A percentile compares a stretch with the other conserved stretches of the same genome.
These are phyloP conservation scores for Mortierella alpina DNA, from an alignment of 192 early-diverging fungal genomes.

Conservation along the genomic window DNA sequence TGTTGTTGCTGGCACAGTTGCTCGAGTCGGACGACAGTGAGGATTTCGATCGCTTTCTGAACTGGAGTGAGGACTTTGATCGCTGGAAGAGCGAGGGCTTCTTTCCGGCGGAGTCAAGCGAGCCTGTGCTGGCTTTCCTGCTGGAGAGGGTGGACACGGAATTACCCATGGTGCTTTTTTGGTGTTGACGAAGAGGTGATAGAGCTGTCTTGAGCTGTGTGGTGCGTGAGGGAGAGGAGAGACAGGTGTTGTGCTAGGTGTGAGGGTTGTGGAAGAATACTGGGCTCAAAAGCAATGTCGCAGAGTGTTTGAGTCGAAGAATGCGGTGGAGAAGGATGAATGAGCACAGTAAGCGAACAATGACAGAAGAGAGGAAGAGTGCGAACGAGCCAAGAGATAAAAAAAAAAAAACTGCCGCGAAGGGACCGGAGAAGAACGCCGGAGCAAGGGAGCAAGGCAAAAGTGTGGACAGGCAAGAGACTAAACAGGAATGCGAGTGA, in stretches of 20 bases:
- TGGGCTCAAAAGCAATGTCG: background rate
- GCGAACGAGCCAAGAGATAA: too few relatives aligned
- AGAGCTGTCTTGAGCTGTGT: background rate
- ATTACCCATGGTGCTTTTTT: constrained; percentile 19
- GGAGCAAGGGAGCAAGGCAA: too few relatives aligned
- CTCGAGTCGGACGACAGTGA: background rate
- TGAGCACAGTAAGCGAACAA: too few relatives aligned
- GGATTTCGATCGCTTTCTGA: constrained; percentile 39
- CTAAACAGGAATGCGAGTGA: too few relatives aligned
- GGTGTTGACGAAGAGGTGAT: background rate
- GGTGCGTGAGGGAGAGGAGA: background rate
- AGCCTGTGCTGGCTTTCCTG: constrained; percentile 13
- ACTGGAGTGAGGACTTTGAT: constrained; percentile 31
- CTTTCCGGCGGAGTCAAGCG: constrained; percentile 12
- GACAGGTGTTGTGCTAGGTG: background rate
- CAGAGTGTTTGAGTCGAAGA: background rate
- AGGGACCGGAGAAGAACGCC: too few relatives aligned
- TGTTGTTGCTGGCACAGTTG: background rate
- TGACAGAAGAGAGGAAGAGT: too few relatives aligned
- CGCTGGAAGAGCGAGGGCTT: constrained; percentile 49
- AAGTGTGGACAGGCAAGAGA: too few relatives aligned
- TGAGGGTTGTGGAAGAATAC: background rate
- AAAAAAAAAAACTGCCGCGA: too few relatives aligned
- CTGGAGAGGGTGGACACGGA: constrained; percentile 16
- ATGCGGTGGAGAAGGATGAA: background rate